Conservation (phyloP, 2,329 filamentous ascomycete species). For the Talaromyces verruculosus region DNA sequence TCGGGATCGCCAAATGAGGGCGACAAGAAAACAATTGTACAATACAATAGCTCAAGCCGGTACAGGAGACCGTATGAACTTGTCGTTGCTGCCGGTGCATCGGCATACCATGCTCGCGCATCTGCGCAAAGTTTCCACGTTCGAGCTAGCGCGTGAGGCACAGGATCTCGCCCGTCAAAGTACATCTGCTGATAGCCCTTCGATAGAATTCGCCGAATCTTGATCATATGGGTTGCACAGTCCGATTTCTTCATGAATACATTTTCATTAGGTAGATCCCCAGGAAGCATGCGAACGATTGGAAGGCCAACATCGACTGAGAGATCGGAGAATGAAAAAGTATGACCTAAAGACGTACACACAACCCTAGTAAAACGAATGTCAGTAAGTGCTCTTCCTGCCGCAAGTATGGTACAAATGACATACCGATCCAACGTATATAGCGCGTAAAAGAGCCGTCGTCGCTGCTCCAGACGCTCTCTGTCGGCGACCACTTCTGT, state of each 20-base stretch:
- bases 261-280: slow-evolving; percentile 43
- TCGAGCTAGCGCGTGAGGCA: slow-evolving; percentile 61
- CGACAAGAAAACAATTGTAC: slow-evolving; percentile 84
- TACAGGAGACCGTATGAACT: slow-evolving; percentile 71
- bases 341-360: slow-evolving; percentile 80
- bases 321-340: slow-evolving; percentile 95
- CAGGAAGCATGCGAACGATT: slow-evolving; percentile 47
- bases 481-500: slow-evolving; percentile 67
- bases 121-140: slow-evolving; percentile 50
- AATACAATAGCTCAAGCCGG: slow-evolving; percentile 85
- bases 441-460: slow-evolving; percentile 84
- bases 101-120: slow-evolving; percentile 75
- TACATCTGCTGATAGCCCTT: slow-evolving; percentile 87
- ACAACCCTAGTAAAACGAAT: slow-evolving; percentile 63
- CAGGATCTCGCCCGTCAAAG: slow-evolving; percentile 69
- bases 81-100: slow-evolving; percentile 66
- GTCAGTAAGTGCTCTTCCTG: slow-evolving; percentile 18
- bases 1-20: slow-evolving; percentile 70
- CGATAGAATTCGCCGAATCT: slow-evolving; percentile 81
- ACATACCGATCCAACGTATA: slow-evolving; percentile 81
- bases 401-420: neutral
- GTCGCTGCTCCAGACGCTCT: slow-evolving; percentile 70
- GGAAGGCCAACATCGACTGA: slow-evolving; percentile 68
- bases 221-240: slow-evolving; percentile 74
- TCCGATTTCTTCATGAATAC: slow-evolving; percentile 61